Evolutionary conservation across 768 basidiomycete genomes (phyloP), one percentile per base, ranked within the genome.

Genomic region (Tylopilus rubrobrunneus): DNA sequence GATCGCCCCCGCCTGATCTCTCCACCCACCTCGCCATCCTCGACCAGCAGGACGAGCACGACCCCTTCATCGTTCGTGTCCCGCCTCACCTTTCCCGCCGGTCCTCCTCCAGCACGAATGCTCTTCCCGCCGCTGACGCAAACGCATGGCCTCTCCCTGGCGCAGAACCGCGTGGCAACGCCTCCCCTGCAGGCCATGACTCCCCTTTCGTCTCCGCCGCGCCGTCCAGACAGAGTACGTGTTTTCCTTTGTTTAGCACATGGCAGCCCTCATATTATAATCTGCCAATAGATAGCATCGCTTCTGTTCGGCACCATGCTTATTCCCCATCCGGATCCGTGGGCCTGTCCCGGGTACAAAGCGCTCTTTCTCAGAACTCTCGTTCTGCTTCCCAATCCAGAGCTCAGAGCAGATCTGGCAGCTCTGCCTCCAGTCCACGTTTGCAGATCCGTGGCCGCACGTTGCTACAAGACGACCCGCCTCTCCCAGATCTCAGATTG

Each of bases 361-460:
- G 73, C 61, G 65, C 56, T 14, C 46, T 69, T 48, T 64, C 68
- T 12, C 49, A 68, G 19, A 43, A 51, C 42, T 64, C 74, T 25
- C 56, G 66, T 9, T 78, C 77, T 11, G 61, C 65, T 7, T 67
- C 76, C 5, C 77, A 79, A 6, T 80, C 80, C 14, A 71, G 73
- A 48, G 62, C 68, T 28, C 74, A 77, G 43, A 80, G 79, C 44
- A 71, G 72, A 45, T 71, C 76, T 0, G 76, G 72, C 31, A 81
- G 78, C 60, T 67, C 73, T 19, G 74, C 77, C 5, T 81, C 82
- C 11, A 83, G 81, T 52, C 81, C 81, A 14, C 72, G 66, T 42
- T 47, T 73, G 14, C 66, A 66, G 52, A 48, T 72, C 37, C 71
- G 76, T 55, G 75, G 71, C 21, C 70, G 73, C 54, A 68, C 75